These are phyloP conservation scores for Rhododendron henanense DNA, from an alignment of 148 eudicot species.

Conservation along the genomic window DNA sequence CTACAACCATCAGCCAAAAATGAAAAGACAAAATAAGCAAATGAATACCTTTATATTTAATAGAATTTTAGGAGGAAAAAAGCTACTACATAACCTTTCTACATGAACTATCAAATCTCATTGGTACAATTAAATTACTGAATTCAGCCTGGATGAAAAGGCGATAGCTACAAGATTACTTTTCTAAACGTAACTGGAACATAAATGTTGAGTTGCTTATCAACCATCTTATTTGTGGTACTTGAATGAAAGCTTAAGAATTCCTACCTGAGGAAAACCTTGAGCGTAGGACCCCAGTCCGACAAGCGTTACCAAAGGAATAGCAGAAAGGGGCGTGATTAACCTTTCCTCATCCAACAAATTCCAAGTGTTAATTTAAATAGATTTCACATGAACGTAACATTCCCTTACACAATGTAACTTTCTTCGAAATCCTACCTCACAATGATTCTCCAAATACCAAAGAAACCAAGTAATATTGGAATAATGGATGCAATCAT, in stretches of 20 bases:
- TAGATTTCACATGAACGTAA: no score
- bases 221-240: not conserved
- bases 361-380: no score
- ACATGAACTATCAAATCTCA: no score
- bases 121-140: no score
- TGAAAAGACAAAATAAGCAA: not conserved
- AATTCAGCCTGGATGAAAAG: not conserved
- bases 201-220: not conserved
- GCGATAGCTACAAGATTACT: not conserved
- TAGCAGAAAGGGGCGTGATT: no score
- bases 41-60: not conserved
- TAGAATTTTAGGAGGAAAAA: not conserved
- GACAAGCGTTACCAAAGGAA: conserved; percentile 64
- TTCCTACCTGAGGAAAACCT: conserved; percentile 78
- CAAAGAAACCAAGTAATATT: no score
- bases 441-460: no score
- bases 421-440: no score
- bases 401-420: no score
- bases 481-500: conserved; percentile 70
- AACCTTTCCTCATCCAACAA: no score
- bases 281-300: conserved; percentile 73
- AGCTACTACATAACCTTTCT: not conserved
- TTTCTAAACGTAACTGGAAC: not conserved
- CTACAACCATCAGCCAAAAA: not conserved
- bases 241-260: not conserved